Percentiles rank a stretch among this genome's conserved stretches.
Conservation (phyloP, 2,329 filamentous ascomycete genomes). For the Fusarium sp. region DNA sequence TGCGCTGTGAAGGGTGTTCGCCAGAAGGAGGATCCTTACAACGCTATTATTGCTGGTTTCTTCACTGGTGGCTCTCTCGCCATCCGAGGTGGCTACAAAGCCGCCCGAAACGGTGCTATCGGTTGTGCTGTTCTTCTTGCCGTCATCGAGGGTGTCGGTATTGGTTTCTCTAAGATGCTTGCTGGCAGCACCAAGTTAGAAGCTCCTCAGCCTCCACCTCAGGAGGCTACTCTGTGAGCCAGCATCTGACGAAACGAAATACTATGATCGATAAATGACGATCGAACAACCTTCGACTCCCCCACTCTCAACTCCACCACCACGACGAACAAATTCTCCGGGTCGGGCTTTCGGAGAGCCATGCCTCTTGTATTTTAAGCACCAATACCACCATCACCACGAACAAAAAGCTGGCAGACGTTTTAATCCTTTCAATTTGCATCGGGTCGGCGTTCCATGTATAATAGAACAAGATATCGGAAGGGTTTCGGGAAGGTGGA, state of each 20-base stretch:
- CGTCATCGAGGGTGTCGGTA: conserved; percentile 97
- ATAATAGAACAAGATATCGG: conserved; percentile 42
- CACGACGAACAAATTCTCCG: conserved; percentile 15
- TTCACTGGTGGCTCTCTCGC: conserved; percentile 94
- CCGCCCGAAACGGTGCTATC: conserved; percentile 93
- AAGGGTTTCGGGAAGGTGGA: conserved; percentile 23
- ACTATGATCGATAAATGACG: conserved; percentile 16
- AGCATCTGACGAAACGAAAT: conserved; percentile 13
- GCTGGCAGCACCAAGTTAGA: conserved; percentile 88
- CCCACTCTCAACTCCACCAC: conserved; percentile 42
- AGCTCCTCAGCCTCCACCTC: conserved; percentile 53
- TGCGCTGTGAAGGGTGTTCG: conserved; percentile 94
- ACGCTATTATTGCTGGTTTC: conserved; percentile 97
- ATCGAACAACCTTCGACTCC: conserved; percentile 21
- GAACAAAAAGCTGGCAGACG: conserved; percentile 31
- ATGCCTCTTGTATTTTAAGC: conserved; percentile 34
- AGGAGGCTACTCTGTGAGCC: conserved; percentile 42
- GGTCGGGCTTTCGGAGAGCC: conserved; percentile 7
- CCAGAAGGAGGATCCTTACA: conserved; percentile 98
- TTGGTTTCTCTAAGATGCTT: conserved; percentile 95
- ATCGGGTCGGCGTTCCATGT: conserved; percentile 49
- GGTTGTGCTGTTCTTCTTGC: conserved; percentile 93
- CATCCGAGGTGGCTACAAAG: conserved; percentile 89
- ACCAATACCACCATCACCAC: conserved; percentile 25
- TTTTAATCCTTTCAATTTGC: conserved; percentile 39